Base-by-base conservation (phyloP, 1,139 yeast genomes). In the Yamadazyma sp. region DNA sequence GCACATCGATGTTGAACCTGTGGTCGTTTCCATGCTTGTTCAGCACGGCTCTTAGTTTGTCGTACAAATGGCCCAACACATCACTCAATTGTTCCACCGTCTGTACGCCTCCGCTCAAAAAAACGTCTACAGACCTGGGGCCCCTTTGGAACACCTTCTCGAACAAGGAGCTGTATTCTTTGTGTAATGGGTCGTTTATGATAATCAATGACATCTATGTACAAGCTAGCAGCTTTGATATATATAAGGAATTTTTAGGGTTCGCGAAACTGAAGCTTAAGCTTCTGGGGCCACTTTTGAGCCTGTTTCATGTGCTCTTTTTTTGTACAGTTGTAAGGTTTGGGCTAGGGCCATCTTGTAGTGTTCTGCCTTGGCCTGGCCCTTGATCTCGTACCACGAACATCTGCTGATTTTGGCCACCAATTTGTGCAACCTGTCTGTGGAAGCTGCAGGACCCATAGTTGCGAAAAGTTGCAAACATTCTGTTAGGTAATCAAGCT, bases 1-100 rank as follows among this genome's bases (percentile, higher is more conserved):
- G 44, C 0, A 70, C 55, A 41, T 66, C 60, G 32, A 68, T 64
- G n/a, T 53, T 56, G 39, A 69, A 62, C 2, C 45, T 48, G 45
- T 61, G 58, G 38, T 54, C 59, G 40, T 53, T 53, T 3, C 64
- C 65, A 7, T 41, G 39, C 3, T 38, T 33, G 2, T 49, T 39
- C 16, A 62, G 56, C 2, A 50, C 24, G 3, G 47, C 34, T 42
- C 77, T 50, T 5, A 58, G 41, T 12, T 45, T 41, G 10, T 55
- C 48, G 42, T 69, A 72, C 14, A 64, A 47, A 5, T 47, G 40
- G 40, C 59, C 57, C 37, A 71, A 56, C 2, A 61, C 46, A 1
- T 28, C 25, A 46, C 64, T 65, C 34, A 72, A 51, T 3, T 49
- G 47, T 11, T 44, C 41, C 9, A 61, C 50, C 16, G 56, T 44